Evolutionary conservation across 1,139 yeast species (phyloP).

Genomic region (Blastobotrys arbuscula): DNA sequence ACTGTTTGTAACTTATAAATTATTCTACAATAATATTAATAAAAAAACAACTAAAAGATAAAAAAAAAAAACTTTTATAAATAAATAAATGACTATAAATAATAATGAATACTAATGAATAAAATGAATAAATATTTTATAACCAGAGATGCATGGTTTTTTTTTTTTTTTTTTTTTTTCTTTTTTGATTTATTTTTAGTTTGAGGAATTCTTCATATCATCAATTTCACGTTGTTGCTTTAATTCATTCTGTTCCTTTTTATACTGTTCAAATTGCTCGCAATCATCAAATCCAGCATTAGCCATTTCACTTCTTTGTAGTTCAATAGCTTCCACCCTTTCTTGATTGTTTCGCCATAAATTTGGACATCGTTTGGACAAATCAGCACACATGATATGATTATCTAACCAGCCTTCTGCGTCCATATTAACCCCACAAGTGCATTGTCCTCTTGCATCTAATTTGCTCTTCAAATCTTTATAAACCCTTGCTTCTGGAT

Average conservation of each 20-base stretch:
- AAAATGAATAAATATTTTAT: neutral
- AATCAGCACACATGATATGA: conserved; percentile 42
- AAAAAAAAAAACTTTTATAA: neutral
- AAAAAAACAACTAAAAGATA: neutral
- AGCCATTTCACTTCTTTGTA: neutral
- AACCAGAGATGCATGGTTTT: neutral
- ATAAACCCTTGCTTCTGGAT: conserved; percentile 40
- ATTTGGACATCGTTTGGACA: conserved; percentile 5
- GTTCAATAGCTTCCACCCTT: neutral
- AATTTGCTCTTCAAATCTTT: conserved; percentile 54
- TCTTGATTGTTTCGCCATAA: neutral
- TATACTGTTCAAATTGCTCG: neutral
- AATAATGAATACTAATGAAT: neutral
- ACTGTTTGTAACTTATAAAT: neutral
- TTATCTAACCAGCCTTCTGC: conserved; percentile 54
- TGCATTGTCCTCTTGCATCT: conserved; percentile 49
- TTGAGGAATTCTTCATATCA: neutral
- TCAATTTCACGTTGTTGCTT: neutral
- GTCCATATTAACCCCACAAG: conserved; percentile 47
- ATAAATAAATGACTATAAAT: neutral
- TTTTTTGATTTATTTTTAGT: neutral
- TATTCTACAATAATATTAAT: neutral
- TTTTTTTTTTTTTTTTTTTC: neutral
- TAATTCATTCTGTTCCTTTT: neutral
- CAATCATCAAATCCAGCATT: neutral